Conservation (phyloP, 495 filamentous ascomycete species). For the Arthonia radiata region DNA sequence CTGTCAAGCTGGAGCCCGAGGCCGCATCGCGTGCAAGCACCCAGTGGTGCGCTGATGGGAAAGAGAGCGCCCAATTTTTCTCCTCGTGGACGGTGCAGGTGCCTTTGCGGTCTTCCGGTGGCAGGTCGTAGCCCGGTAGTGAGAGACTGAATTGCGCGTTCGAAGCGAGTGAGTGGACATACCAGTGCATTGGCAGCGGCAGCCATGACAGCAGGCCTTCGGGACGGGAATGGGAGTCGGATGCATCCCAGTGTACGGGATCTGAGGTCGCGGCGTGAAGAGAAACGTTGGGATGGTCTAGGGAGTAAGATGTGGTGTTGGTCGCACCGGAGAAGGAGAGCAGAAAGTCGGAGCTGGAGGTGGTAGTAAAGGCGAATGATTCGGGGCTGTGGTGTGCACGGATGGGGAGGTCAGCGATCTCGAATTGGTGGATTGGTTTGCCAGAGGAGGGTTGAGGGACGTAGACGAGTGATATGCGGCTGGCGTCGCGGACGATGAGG, state of each 20-base stretch:
- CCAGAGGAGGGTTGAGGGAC: constrained; percentile 10
- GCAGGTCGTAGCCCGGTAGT: constrained; percentile 7
- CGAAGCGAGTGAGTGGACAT: constrained; percentile 19
- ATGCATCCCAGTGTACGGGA: constrained; percentile 13
- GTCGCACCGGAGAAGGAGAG: constrained; percentile 10
- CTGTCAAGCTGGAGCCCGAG: constrained; percentile 11
- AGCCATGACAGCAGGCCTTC: constrained; percentile 13
- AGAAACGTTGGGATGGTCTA: constrained; percentile 10
- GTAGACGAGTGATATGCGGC: constrained; percentile 20
- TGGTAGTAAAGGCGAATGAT: constrained; percentile 8
- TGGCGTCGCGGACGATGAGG: constrained; percentile 13
- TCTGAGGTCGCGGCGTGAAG: too few relatives aligned
- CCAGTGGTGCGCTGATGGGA: constrained; percentile 22
- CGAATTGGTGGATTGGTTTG: constrained; percentile 8
- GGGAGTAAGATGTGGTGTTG: constrained; percentile 1
- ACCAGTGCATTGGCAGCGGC: constrained; percentile 22
- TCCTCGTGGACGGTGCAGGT: constrained; percentile 17
- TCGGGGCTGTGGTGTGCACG: constrained; percentile 7
- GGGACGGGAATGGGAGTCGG: constrained; percentile 10
- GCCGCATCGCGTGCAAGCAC: constrained; percentile 11
- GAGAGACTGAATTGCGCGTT: constrained; percentile 11
- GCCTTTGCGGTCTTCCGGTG: constrained; percentile 9
- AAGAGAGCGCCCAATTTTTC: constrained; percentile 22
- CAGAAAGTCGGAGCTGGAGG: constrained; percentile 9
- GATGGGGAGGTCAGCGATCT: constrained; percentile 11